Evolutionary conservation across 139 green algal species (phyloP).

Genomic region (Tetraselmis chui): DNA sequence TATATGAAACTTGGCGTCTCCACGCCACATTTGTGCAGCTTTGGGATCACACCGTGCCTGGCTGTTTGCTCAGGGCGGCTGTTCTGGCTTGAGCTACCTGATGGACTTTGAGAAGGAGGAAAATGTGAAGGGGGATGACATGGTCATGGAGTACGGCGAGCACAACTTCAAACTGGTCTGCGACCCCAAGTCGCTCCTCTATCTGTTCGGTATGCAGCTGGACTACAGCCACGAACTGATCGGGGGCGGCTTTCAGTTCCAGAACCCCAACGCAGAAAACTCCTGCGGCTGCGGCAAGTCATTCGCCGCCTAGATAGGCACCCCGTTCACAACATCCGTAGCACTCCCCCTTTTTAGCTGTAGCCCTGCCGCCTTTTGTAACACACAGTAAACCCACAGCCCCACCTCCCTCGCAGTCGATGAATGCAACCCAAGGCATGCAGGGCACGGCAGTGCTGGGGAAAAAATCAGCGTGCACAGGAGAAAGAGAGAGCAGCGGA

Average conservation of each 20-base stretch:
- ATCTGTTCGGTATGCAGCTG: constrained; percentile 87
- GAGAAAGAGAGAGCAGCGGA: no score
- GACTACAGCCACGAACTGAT: constrained; percentile 81
- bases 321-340: no score
- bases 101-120: constrained; percentile 81
- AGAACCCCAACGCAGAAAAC: constrained; percentile 77
- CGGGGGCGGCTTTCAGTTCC: constrained; percentile 71
- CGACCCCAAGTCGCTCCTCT: constrained; percentile 86
- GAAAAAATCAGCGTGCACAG: no score
- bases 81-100: constrained; percentile 73
- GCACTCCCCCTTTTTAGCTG: no score
- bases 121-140: constrained; percentile 55
- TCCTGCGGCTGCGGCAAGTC: constrained; percentile 83
- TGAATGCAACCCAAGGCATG: no score
- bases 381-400: no score
- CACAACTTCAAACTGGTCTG: constrained; percentile 56
- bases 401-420: no score
- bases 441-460: no score
- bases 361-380: no score
- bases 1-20: no score
- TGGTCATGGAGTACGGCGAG: constrained; percentile 46
- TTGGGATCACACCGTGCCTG: no score
- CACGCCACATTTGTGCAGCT: not conserved
- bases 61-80: constrained; percentile 35
- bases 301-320: no score